Percentiles rank a stretch among this genome's conserved stretches.
These are phyloP conservation scores for Ustilago crameri DNA, from an alignment of 1,284 basidiomycete species.

Conservation along the genomic window DNA sequence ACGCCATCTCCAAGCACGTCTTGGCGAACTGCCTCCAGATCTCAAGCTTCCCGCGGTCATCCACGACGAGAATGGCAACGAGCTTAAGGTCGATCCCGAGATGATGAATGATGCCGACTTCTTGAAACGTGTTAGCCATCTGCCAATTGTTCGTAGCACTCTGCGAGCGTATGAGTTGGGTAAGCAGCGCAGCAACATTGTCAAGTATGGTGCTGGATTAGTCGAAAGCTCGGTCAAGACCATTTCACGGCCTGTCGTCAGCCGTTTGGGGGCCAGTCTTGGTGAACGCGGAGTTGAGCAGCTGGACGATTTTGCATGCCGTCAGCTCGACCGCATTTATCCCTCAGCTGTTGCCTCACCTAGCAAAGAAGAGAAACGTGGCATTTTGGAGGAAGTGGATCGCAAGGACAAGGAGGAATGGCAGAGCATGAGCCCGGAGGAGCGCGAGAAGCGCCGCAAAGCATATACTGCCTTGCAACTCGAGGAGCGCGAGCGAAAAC, in stretches of 20 bases:
- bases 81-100: conserved; percentile 54
- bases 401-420: conserved; percentile 55
- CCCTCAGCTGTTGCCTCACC: conserved; percentile 36
- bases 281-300: conserved; percentile 74
- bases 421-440: conserved; percentile 54
- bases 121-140: conserved; percentile 53
- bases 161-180: conserved; percentile 79
- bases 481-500: conserved; percentile 56
- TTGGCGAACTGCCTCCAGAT: conserved; percentile 57
- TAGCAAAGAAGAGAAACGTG: conserved; percentile 54
- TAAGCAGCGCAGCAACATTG: conserved; percentile 80
- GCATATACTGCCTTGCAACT: conserved; percentile 54
- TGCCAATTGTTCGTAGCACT: conserved; percentile 76
- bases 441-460: conserved; percentile 51
- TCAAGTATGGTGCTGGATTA: conserved; percentile 89
- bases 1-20: conserved; percentile 33
- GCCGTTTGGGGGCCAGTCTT: conserved; percentile 72
- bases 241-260: conserved; percentile 84
- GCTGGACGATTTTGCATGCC: conserved; percentile 87
- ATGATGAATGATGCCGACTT: conserved; percentile 62
- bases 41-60: conserved; percentile 60
- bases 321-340: conserved; percentile 78
- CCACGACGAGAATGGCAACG: conserved; percentile 59
- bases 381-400: conserved; percentile 52
- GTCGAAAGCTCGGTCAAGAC: conserved; percentile 85